Conservation (phyloP, 257 asterid genomes). For the Petunia axillaris region DNA sequence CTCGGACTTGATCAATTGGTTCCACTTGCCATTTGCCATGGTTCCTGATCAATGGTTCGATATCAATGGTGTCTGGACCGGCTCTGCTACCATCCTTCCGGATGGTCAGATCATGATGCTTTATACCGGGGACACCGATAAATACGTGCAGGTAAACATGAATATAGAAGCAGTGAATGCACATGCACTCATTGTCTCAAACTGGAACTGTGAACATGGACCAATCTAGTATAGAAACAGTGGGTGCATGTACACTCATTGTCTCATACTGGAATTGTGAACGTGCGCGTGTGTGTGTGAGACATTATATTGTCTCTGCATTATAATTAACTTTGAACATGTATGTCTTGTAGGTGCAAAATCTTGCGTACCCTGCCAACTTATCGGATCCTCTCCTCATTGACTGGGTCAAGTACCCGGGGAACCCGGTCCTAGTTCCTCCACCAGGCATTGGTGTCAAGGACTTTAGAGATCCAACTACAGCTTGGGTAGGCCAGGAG, state of each 20-base stretch:
- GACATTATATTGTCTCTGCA: too few species aligned
- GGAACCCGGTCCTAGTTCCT: constrained; percentile 71
- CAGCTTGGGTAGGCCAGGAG: constrained; percentile 70
- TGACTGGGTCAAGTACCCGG: constrained; percentile 68
- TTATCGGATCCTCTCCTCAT: constrained; percentile 74
- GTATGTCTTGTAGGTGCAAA: constrained; percentile 45
- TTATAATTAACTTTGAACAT: too few species aligned
- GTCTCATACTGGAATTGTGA: too few species aligned
- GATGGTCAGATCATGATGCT: constrained; percentile 69
- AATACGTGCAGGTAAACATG: constrained; percentile 45
- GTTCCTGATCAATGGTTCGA: constrained; percentile 76
- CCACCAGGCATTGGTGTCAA: constrained; percentile 69
- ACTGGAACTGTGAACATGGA: too few species aligned
- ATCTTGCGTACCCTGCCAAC: constrained; percentile 77
- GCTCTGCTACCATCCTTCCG: constrained; percentile 81
- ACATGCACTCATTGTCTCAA: too few species aligned
- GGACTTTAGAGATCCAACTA: constrained; percentile 85
- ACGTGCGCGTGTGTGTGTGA: too few species aligned
- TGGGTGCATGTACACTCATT: too few species aligned
- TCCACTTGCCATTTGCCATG: constrained; percentile 69
- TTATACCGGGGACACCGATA: constrained; percentile 69
- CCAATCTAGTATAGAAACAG: too few species aligned
- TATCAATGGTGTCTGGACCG: constrained; percentile 88
- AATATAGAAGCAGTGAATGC: too few species aligned
- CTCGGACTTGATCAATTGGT: constrained; percentile 73